These are phyloP conservation scores for Heliamphora pulchella DNA, from an alignment of 179 eudicot genomes.

Conservation along the genomic window DNA sequence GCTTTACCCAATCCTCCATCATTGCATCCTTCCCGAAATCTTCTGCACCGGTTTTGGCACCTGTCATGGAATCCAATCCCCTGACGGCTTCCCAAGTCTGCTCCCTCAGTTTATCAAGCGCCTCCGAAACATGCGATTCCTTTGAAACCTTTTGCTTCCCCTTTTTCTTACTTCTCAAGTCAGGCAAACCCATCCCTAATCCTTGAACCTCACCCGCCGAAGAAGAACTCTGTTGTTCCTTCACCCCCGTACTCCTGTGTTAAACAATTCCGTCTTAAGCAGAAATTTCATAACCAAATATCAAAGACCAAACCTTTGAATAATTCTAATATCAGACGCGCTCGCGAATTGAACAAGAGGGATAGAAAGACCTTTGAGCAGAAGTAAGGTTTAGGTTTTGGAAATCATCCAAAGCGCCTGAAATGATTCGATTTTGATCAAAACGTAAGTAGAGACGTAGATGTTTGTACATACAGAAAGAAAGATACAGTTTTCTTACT, in stretches of 20 bases:
- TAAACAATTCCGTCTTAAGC: no score
- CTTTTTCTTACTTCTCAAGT: conserved; percentile 68
- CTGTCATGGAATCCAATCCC: conserved; percentile 16
- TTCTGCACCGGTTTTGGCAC: conserved; percentile 34
- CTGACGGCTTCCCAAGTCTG: conserved; percentile 43
- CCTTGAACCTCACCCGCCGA: conserved; percentile 58
- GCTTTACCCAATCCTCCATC: conserved; percentile 91
- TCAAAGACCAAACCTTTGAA: conserved; percentile 8
- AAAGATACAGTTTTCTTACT: no score
- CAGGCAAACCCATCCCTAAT: conserved; percentile 85
- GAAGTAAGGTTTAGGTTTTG: conserved; percentile 57
- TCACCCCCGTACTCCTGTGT: conserved; percentile 18
- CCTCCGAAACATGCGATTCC: conserved; percentile 67
- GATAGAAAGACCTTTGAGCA: conserved; percentile 39
- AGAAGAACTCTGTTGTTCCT: conserved; percentile 30
- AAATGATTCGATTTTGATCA: conserved; percentile 10
- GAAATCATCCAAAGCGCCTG: conserved; percentile 91
- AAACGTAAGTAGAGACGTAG: no score
- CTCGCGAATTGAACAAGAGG: neutral
- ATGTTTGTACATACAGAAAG: no score
- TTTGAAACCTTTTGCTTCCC: conserved; percentile 63
- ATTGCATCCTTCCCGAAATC: conserved; percentile 41
- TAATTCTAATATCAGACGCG: neutral
- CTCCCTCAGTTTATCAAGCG: conserved; percentile 80
- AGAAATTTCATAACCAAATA: neutral